Percentiles rank a stretch among this genome's conserved stretches.
These are phyloP conservation scores for Artemisia tridentata DNA, from an alignment of 129 eudicot species.

Conservation along the genomic window DNA sequence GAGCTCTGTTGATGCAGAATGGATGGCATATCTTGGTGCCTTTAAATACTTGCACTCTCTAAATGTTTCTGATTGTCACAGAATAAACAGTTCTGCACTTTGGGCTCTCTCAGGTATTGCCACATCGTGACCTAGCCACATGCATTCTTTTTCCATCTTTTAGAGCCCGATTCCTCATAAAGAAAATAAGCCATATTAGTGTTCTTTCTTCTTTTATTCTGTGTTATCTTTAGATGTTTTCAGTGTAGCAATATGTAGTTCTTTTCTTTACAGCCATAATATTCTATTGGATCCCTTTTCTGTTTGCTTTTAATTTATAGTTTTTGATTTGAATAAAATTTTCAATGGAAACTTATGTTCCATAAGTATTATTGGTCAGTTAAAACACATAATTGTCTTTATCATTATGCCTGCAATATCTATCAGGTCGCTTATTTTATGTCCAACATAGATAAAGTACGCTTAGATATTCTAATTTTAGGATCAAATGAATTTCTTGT, in stretches of 20 bases:
- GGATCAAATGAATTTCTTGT: slow-evolving; percentile 10
- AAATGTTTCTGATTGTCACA: slow-evolving; percentile 65
- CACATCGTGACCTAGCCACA: not conserved
- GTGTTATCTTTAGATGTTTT: not conserved
- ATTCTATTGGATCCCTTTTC: not conserved
- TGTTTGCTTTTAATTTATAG: not conserved
- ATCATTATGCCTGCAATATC: too few relatives aligned
- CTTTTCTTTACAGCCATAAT: not conserved
- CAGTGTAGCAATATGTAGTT: not conserved
- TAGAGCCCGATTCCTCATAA: not conserved
- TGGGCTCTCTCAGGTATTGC: slow-evolving; percentile 80
- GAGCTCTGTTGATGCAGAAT: slow-evolving; percentile 87
- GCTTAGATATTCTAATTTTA: not conserved
- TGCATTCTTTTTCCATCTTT: not conserved
- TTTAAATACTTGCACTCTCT: slow-evolving; percentile 60
- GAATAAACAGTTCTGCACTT: slow-evolving; percentile 71
- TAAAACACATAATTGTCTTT: too few relatives aligned
- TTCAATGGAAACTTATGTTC: too few relatives aligned
- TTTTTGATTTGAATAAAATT: not conserved
- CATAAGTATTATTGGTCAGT: too few relatives aligned
- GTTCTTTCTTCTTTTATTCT: not conserved
- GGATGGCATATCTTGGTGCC: slow-evolving; percentile 95
- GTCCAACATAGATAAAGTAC: not conserved
- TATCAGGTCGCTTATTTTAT: too few relatives aligned
- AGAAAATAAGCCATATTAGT: slow-evolving; percentile 1